Conservation (phyloP, 106 monocot genomes). For the Phalaenopsis equestris region DNA sequence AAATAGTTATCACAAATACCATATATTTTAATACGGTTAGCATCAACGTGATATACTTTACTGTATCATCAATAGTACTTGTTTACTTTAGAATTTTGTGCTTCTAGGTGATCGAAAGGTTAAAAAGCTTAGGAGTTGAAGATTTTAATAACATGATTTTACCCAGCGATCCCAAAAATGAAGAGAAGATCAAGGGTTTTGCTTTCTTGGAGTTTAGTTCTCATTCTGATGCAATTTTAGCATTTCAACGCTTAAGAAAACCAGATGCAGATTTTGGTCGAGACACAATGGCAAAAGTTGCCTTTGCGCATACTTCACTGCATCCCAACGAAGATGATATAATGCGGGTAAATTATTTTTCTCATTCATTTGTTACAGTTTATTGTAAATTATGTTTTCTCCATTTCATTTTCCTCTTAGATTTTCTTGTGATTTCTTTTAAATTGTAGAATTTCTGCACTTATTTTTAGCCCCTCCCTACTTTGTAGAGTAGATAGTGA, state of each 20-base stretch:
- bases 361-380: not conserved
- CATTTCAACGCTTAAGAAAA: slow-evolving; percentile 49
- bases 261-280: slow-evolving; percentile 54
- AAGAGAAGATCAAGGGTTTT: slow-evolving; percentile 52
- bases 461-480: not conserved
- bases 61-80: not conserved
- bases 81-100: slow-evolving; percentile 6
- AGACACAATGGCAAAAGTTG: slow-evolving; percentile 46
- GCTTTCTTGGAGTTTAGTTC: slow-evolving; percentile 48
- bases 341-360: slow-evolving; percentile 19
- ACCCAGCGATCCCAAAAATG: slow-evolving; percentile 37
- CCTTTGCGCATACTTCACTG: slow-evolving; percentile 35
- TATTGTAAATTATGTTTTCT: not conserved
- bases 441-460: not conserved
- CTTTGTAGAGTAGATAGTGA: not conserved
- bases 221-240: slow-evolving; percentile 51
- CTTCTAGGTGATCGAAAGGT: slow-evolving; percentile 38
- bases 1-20: not conserved
- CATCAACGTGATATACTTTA: not conserved
- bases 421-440: not conserved
- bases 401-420: not conserved
- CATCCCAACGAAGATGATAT: slow-evolving; percentile 31
- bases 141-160: slow-evolving; percentile 30
- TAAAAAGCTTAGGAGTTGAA: slow-evolving; percentile 49
- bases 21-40: not conserved